A percentile compares a stretch with the other conserved stretches of the same genome.
phyloP scores from a whole-genome alignment of 169 alveolate genomes.

The Cryptosporidium felis region DNA sequence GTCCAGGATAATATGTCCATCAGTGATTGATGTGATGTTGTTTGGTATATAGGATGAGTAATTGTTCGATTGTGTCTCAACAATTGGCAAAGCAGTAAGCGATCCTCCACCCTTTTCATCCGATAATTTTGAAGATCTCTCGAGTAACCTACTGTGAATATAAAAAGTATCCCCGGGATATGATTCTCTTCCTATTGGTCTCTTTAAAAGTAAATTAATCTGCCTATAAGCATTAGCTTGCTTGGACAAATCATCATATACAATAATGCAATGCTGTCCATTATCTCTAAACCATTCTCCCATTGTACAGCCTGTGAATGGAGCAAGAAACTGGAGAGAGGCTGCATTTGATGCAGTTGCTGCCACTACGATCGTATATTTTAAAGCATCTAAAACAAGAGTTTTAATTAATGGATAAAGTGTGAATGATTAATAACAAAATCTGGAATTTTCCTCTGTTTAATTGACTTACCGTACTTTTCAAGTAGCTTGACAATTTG shows the following conservation, averaged over 20 bases:
- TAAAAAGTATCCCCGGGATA: conserved; percentile 97
- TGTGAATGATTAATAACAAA: neutral
- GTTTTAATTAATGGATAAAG: neutral
- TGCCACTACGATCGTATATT: conserved; percentile 94
- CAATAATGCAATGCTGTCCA: conserved; percentile 94
- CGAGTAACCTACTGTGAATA: conserved; percentile 95
- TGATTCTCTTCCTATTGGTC: conserved; percentile 97
- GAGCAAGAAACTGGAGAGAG: conserved; percentile 97
- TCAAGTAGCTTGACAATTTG: conserved; percentile 87
- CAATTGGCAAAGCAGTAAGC: conserved; percentile 96
- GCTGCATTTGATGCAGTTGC: conserved; percentile 99
- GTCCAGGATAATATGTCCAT: conserved; percentile 96
- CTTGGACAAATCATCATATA: conserved; percentile 97
- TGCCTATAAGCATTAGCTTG: conserved; percentile 98
- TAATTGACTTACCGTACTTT: conserved; percentile 82
- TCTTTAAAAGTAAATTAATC: conserved; percentile 91
- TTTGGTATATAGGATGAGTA: conserved; percentile 98
- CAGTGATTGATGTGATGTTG: conserved; percentile 97
- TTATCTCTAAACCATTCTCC: conserved; percentile 98
- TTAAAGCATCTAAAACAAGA: conserved; percentile 73
- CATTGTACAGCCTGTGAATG: conserved; percentile 97
- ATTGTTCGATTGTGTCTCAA: conserved; percentile 98
- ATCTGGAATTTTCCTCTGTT: neutral
- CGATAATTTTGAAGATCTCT: conserved; percentile 96
- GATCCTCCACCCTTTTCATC: conserved; percentile 94